Base-by-base conservation (phyloP, 2,329 filamentous ascomycete species). In the Paecilomyces dactylethromorphus region DNA sequence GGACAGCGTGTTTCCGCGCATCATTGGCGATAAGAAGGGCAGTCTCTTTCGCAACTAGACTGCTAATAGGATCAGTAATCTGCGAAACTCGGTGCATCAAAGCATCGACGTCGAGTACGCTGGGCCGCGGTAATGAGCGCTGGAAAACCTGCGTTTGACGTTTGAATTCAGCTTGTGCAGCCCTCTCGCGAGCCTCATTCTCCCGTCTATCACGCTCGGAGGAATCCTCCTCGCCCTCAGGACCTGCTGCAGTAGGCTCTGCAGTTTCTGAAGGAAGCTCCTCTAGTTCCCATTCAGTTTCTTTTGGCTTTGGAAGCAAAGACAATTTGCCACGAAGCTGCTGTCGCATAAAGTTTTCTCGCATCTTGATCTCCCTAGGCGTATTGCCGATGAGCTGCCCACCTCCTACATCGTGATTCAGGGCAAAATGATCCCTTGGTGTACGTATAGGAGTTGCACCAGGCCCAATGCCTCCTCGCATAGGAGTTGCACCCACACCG, bases 111-210 rank as follows among this genome's bases (percentile, higher is more conserved):
- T 97, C 88, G 13, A 97, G 80, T 1, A 82, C 76, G 1, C 82
- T 81, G 1, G 94, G 92, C 52, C 93, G 84, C 7, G 94, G 94
- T 12, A 99, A 79, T 3, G 84, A 85, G 65, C 84, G 87, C 75
- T 97, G 93, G 74, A 97, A 87, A n/a, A 96, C 92, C 69, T 96
- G 92, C 1, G 90, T 95, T 67, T 94, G 87, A 55, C 92, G 84
- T 71, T 85, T 87, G 68, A 91, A 89, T 66, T 97, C 92, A 12
- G 83, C 76, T 68, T 82, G 71, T 71, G 87, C 80, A 76, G 85
- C 69, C 55, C 88, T 89, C 68, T 92, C 87, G 45, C 77, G 78
- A 2, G 81, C 72, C 62, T 81, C 78, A 53, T 83, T 83, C 55
- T 88, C 84, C 62, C 89, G 86, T 53, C 84, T 84, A 71, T 96